Evolutionary conservation across 2,329 filamentous ascomycete genomes (phyloP).

Genomic region (Didymella pinodella): DNA sequence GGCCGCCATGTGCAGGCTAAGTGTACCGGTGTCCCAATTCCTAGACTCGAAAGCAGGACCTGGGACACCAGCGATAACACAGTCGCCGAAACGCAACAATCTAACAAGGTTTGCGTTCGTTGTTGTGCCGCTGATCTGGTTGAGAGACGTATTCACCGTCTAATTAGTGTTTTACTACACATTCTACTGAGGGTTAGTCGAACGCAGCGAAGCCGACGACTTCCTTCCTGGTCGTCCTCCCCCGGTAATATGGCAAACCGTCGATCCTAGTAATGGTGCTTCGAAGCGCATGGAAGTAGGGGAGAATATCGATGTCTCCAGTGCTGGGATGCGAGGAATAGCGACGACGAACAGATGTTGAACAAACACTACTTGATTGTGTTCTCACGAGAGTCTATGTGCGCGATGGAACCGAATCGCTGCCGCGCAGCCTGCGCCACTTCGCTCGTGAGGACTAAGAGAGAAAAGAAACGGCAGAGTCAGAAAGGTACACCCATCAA

Average conservation of each 20-base stretch:
- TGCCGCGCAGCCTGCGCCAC: no score
- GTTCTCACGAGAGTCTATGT: background rate
- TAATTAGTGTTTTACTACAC: background rate
- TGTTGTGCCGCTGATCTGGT: background rate
- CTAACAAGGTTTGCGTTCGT: background rate
- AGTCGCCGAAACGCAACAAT: background rate
- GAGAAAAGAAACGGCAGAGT: no score
- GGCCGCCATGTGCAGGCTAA: background rate
- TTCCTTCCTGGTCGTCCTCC: background rate
- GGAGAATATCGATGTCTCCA: background rate
- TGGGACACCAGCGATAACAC: background rate
- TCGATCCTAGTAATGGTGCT: background rate
- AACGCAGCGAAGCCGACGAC: background rate
- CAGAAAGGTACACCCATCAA: no score
- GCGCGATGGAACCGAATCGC: background rate
- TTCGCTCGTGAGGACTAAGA: no score
- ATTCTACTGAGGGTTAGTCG: background rate
- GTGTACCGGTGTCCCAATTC: background rate
- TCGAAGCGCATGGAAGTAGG: background rate
- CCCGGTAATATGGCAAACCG: background rate
- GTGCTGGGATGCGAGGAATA: background rate
- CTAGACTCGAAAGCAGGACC: background rate
- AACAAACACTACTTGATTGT: background rate
- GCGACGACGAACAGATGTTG: background rate
- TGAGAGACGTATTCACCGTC: background rate